phyloP scores from a whole-genome alignment of 2,329 filamentous ascomycete genomes.

The Lecanicillium sp. region DNA sequence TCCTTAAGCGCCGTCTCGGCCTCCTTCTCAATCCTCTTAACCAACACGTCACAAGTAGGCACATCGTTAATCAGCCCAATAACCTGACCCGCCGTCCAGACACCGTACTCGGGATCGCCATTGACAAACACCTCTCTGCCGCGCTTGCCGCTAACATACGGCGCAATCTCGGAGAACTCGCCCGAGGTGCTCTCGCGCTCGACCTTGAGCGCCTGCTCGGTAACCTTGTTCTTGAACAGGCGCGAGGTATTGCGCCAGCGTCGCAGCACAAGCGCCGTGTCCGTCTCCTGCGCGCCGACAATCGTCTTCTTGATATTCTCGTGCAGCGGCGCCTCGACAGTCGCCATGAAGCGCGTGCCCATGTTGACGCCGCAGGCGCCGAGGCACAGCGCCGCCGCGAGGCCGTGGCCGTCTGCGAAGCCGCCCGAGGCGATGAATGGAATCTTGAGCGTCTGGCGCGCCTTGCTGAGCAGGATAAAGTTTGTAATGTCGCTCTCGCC shows the following conservation, averaged over 20 bases:
- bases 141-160: constrained; percentile 81
- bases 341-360: constrained; percentile 97
- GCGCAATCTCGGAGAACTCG: constrained; percentile 83
- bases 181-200: constrained; percentile 76
- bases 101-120: constrained; percentile 83
- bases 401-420: constrained; percentile 87
- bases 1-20: constrained; percentile 58
- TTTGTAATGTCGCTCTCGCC: constrained; percentile 84
- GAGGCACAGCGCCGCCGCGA: constrained; percentile 82
- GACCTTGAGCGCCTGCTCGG: constrained; percentile 69
- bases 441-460: constrained; percentile 72
- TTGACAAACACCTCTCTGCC: constrained; percentile 87
- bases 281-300: constrained; percentile 78
- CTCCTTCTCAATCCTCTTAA: constrained; percentile 69
- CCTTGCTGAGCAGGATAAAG: constrained; percentile 78
- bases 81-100: constrained; percentile 96
- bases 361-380: constrained; percentile 96
- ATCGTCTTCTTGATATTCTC: constrained; percentile 90
- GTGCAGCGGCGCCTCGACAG: constrained; percentile 87
- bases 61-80: constrained; percentile 84
- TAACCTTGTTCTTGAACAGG: constrained; percentile 85
- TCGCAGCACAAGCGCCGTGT: constrained; percentile 80
- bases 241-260: constrained; percentile 90
- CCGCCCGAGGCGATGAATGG: constrained; percentile 96
- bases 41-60: constrained; percentile 61